phyloP scores from a whole-genome alignment of 441 rosid genomes.

The Adansonia gregorii region DNA sequence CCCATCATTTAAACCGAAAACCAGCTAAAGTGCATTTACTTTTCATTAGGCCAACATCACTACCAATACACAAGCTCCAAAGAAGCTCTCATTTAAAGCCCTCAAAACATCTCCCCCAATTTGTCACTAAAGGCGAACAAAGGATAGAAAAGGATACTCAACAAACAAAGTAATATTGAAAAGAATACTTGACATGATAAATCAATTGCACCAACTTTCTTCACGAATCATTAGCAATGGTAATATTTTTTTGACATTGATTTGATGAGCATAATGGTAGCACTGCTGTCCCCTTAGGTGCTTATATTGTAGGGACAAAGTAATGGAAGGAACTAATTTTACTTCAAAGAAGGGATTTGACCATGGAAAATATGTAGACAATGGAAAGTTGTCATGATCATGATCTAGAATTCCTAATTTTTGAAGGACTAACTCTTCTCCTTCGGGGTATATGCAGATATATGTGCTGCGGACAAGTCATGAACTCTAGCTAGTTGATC shows the following conservation, averaged over 20 bases:
- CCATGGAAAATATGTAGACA: not conserved
- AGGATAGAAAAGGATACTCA: not conserved
- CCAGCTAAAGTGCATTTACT: conserved; percentile 32
- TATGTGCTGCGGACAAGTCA: conserved; percentile 2
- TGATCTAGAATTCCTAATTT: conserved; percentile 14
- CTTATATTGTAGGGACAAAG: conserved; percentile 17
- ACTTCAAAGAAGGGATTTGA: conserved; percentile 20
- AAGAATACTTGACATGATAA: conserved; percentile 20
- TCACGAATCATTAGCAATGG: conserved; percentile 18
- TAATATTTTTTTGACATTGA: conserved; percentile 10
- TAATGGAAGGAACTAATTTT: conserved; percentile 9
- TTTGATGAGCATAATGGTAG: conserved; percentile 21
- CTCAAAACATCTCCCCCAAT: not conserved
- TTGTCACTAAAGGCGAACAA: conserved; percentile 21
- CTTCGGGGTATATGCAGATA: not conserved
- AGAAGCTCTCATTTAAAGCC: conserved; percentile 20
- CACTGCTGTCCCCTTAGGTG: conserved; percentile 22
- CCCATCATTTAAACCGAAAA: conserved; percentile 4
- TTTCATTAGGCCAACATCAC: conserved; percentile 28
- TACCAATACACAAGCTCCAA: conserved; percentile 24
- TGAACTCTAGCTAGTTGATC: not conserved
- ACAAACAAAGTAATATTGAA: conserved; percentile 8
- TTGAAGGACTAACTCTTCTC: conserved; percentile 9
- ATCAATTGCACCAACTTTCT: conserved; percentile 24
- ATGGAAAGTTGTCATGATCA: conserved; percentile 17